These are phyloP conservation scores for Thielaviopsis ethacetica DNA, from an alignment of 2,329 filamentous ascomycete species.

Conservation along the genomic window DNA sequence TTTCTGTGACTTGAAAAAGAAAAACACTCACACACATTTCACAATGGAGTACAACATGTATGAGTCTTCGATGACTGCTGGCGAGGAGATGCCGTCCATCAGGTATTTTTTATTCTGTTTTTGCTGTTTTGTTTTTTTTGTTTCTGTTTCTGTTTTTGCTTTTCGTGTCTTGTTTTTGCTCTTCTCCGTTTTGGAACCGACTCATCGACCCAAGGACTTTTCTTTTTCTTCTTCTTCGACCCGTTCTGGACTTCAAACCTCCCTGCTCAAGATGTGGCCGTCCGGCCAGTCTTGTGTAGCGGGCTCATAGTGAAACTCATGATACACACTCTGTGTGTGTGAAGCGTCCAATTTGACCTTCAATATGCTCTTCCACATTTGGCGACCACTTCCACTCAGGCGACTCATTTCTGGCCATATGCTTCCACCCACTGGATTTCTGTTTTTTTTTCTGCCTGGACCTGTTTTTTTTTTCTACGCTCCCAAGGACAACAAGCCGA, in stretches of 20 bases:
- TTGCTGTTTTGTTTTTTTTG: slow-evolving; percentile 18
- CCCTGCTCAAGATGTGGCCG: not conserved
- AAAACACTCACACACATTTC: not conserved
- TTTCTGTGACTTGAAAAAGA: not conserved
- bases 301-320: not conserved
- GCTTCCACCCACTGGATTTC: not conserved
- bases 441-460: not conserved
- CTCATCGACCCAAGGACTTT: not conserved
- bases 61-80: slow-evolving; percentile 23
- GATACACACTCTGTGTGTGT: not conserved
- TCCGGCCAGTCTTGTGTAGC: not conserved
- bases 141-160: slow-evolving; percentile 11
- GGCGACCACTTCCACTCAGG: not conserved
- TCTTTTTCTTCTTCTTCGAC: not conserved
- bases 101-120: slow-evolving; percentile 40
- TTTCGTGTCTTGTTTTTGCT: slow-evolving; percentile 11
- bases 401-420: not conserved
- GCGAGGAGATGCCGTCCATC: slow-evolving; percentile 39
- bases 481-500: not conserved
- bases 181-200: not conserved
- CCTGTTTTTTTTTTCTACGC: not conserved
- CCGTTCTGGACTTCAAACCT: not conserved
- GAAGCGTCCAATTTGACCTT: not conserved
- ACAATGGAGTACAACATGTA: slow-evolving; percentile 11
- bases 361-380: not conserved